These are phyloP conservation scores for Solanum chilense DNA, from an alignment of 257 asterid species.

Conservation along the genomic window DNA sequence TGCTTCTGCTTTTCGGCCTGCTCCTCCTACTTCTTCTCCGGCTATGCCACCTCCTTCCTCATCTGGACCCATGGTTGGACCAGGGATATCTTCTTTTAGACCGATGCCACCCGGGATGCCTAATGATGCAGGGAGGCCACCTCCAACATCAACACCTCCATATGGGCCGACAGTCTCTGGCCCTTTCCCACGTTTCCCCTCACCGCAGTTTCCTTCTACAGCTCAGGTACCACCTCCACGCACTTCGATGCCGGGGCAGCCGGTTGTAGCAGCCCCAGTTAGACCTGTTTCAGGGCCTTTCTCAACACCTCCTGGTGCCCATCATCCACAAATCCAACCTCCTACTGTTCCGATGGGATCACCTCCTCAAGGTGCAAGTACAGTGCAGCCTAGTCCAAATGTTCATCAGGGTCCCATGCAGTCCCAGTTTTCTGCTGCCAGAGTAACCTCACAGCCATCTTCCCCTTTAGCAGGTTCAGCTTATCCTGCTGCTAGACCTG, in stretches of 20 bases:
- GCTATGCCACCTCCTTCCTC: background rate
- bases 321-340: constrained; percentile 32
- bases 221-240: constrained; percentile 38
- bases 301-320: constrained; percentile 14
- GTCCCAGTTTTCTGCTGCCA: constrained; percentile 25
- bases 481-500: constrained; percentile 42
- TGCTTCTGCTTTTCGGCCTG: constrained; percentile 5
- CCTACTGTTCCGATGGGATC: background rate
- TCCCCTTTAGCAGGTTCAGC: constrained; percentile 42
- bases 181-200: constrained; percentile 36
- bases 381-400: constrained; percentile 28
- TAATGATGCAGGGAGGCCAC: constrained; percentile 35
- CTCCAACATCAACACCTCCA: constrained; percentile 23
- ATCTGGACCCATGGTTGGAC: background rate
- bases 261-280: constrained; percentile 29
- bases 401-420: constrained; percentile 21
- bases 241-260: constrained; percentile 28
- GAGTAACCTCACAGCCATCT: constrained; percentile 54
- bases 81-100: constrained; percentile 27
- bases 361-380: constrained; percentile 43
- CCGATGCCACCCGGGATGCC: constrained; percentile 27
- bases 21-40: background rate
- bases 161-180: constrained; percentile 46
- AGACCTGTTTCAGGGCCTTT: constrained; percentile 34
- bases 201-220: constrained; percentile 14